phyloP scores from a whole-genome alignment of 1,284 basidiomycete genomes.

The Rhodotorula sp. region DNA sequence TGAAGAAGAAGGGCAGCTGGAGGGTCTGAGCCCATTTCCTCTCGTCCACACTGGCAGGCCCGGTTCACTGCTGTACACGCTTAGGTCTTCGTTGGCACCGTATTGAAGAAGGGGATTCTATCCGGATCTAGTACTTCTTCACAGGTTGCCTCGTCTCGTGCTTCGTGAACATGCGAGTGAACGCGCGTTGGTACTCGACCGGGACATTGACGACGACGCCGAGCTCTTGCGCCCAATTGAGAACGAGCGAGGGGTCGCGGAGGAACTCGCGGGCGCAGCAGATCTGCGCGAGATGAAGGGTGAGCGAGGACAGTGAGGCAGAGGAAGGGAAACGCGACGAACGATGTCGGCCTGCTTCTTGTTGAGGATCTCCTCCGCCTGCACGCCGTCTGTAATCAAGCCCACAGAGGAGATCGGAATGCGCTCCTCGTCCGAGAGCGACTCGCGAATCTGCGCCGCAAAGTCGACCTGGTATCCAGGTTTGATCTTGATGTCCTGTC shows the following conservation, averaged over 20 bases:
- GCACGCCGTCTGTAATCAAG: slow-evolving; percentile 63
- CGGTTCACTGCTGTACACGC: background rate
- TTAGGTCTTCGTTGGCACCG: background rate
- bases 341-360: slow-evolving; percentile 64
- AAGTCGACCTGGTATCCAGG: slow-evolving; percentile 73
- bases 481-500: slow-evolving; percentile 60
- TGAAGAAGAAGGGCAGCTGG: slow-evolving; percentile 42
- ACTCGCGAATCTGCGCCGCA: slow-evolving; percentile 66
- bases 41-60: background rate
- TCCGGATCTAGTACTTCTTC: slow-evolving; percentile 9
- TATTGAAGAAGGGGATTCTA: background rate
- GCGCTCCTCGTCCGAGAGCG: slow-evolving; percentile 53
- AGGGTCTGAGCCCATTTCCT: slow-evolving; percentile 28
- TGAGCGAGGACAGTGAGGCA: background rate
- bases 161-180: slow-evolving; percentile 54
- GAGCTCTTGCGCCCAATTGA: slow-evolving; percentile 58
- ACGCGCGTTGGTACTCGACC: slow-evolving; percentile 53
- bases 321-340: background rate
- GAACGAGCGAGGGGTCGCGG: slow-evolving; percentile 58
- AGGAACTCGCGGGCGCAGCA: slow-evolving; percentile 67
- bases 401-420: slow-evolving; percentile 62
- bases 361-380: slow-evolving; percentile 67
- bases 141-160: background rate
- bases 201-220: slow-evolving; percentile 54
- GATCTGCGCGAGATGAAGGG: slow-evolving; percentile 45